Evolutionary conservation across 202 grass and related monocot species (phyloP), one percentile per base, ranked within the genome.

Genomic region (Saccharum hybrid): DNA sequence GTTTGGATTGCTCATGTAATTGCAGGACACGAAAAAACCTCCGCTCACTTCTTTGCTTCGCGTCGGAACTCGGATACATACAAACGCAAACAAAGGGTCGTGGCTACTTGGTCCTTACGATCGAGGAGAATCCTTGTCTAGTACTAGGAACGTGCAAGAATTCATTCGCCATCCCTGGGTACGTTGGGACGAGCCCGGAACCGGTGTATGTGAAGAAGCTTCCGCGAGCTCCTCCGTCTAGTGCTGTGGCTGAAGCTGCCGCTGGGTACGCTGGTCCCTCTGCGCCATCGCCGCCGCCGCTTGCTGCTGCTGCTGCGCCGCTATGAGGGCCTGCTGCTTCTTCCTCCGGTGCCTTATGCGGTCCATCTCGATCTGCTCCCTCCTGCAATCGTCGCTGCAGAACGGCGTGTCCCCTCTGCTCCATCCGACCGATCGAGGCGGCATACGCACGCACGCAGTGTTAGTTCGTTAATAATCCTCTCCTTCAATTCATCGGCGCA

Each of bases 351-450:
- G 88, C 79, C 54, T 91, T 5, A 71, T 76, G 63, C 88, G 87
- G 78, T 97, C 94, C 71, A 83, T 88, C 39, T 94, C 90, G 67
- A 97, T 97, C 64, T 94, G 94, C 82, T 91, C 88, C 81, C 91
- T 89, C 72, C 94, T 92, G 71, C 94, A 97, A 82, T 97, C 92
- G 77, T 97, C 94, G 84, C 94, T 97, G 77, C 94, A 97, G 92
- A 97, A 97, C 12, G 94, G 92, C 51, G 88, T 92, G 81, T 88
- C 85, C 56, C 90, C 93, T 82, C 87, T 93, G 89, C 67, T 80
- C 45, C 37, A 10, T 13, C 22, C 68, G 5, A 2, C 46, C 46
- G 9, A 42, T 42, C 8, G 7, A 46, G 33, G 33, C 33, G 33
- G 33, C 33, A 34, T 34, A 34, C 33, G 33, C 33, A 34, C n/a